Evolutionary conservation across 1,139 yeast species (phyloP).

Genomic region (Pichia sp.): DNA sequence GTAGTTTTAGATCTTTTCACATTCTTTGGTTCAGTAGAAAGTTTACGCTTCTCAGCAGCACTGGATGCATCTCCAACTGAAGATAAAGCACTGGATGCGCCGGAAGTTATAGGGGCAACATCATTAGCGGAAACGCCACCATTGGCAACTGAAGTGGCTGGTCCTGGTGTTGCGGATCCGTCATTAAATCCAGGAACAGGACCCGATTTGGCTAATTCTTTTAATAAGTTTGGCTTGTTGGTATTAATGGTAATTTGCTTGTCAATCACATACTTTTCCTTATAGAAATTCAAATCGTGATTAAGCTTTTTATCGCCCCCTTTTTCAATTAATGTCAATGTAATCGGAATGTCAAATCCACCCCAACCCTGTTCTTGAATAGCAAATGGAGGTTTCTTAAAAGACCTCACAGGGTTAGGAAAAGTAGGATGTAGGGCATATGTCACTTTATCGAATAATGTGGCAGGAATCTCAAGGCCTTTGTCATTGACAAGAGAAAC

Average conservation of each 20-base stretch:
- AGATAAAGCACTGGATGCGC: slow-evolving; percentile 1
- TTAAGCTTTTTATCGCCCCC: slow-evolving; percentile 80
- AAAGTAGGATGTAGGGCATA: slow-evolving; percentile 94
- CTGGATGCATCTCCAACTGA: slow-evolving; percentile 24
- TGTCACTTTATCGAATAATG: slow-evolving; percentile 83
- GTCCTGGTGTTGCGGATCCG: background rate
- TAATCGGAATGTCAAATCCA: slow-evolving; percentile 83
- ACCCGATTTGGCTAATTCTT: slow-evolving; percentile 73
- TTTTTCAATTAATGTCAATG: slow-evolving; percentile 71
- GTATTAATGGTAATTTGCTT: slow-evolving; percentile 72
- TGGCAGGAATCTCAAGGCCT: slow-evolving; percentile 83
- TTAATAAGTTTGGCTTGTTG: slow-evolving; percentile 64
- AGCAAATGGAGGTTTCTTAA: slow-evolving; percentile 81
- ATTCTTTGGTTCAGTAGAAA: slow-evolving; percentile 32
- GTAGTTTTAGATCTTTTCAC: slow-evolving; percentile 54
- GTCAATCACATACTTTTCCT: slow-evolving; percentile 69
- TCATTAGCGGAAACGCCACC: background rate
- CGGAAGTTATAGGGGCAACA: background rate
- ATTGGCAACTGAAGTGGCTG: background rate
- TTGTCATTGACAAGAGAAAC: slow-evolving; percentile 66
- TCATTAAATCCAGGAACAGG: slow-evolving; percentile 45
- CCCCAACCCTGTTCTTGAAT: slow-evolving; percentile 99
- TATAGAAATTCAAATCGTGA: slow-evolving; percentile 83
- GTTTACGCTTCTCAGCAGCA: slow-evolving; percentile 17
- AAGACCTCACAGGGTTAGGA: slow-evolving; percentile 73